Conservation (phyloP, 805 yeast genomes). For the Monosporozyma solicola region DNA sequence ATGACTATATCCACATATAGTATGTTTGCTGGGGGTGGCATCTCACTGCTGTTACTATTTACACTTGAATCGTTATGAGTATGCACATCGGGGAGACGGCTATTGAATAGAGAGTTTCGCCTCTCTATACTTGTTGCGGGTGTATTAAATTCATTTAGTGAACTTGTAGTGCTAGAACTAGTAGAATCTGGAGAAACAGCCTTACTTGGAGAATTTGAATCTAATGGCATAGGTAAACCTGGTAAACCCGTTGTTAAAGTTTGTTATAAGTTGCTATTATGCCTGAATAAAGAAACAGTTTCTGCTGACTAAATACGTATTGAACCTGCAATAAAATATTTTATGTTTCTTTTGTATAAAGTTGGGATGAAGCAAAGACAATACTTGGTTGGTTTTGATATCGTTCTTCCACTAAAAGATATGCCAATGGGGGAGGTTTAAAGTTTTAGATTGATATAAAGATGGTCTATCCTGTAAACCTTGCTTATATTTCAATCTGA, state of each 20-base stretch:
- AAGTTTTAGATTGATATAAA: no score
- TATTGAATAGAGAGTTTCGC: background rate
- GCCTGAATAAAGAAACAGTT: background rate
- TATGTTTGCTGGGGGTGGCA: background rate
- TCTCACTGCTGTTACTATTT: background rate
- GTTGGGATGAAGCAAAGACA: background rate
- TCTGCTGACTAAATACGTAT: background rate
- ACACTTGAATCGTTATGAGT: background rate
- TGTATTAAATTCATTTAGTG: background rate
- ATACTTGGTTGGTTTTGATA: background rate
- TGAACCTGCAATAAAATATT: background rate
- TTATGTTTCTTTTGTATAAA: background rate
- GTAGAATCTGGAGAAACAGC: background rate
- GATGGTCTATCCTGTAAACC: no score
- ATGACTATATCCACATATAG: constrained; percentile 11
- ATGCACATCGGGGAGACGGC: background rate
- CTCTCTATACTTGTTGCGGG: background rate
- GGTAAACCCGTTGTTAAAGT: background rate
- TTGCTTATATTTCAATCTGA: background rate
- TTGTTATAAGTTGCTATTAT: no score
- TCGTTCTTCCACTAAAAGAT: background rate
- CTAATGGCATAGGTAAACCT: background rate
- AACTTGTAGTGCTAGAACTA: background rate
- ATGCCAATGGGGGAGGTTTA: no score
- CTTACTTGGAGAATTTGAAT: background rate